Evolutionary conservation across 1,284 basidiomycete species (phyloP).

Genomic region (Phellinidium pouzarii): DNA sequence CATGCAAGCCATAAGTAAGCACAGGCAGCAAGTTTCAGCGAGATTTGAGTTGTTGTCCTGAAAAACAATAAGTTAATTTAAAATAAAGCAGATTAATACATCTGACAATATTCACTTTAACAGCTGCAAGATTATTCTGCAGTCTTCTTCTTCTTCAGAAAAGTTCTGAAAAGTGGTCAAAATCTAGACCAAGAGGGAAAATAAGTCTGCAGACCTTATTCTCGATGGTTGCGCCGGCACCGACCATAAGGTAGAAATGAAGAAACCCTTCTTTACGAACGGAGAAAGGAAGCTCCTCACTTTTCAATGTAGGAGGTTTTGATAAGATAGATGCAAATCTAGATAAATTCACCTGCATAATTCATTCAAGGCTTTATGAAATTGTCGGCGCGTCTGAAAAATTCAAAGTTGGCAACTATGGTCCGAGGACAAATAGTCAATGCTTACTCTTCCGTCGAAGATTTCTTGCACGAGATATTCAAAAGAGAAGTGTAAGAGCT

Average conservation of each 20-base stretch:
- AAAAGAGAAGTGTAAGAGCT: constrained; percentile 9
- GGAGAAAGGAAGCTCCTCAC: constrained; percentile 6
- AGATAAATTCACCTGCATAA: constrained; percentile 5
- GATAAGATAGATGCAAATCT: not conserved
- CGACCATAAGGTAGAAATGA: constrained; percentile 14
- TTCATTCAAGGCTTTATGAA: constrained; percentile 5
- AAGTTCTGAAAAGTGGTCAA: constrained; percentile 1
- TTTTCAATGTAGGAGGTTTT: not conserved
- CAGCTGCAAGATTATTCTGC: constrained; percentile 5
- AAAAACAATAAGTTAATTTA: not conserved
- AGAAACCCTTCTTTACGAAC: constrained; percentile 6
- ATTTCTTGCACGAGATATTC: constrained; percentile 11
- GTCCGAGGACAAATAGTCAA: not conserved
- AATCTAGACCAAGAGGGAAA: not conserved
- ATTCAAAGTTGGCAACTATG: not conserved
- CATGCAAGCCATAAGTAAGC: constrained; percentile 9
- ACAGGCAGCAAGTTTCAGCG: constrained; percentile 10
- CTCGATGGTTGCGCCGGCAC: constrained; percentile 8
- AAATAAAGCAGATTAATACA: not conserved
- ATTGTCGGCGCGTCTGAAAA: constrained; percentile 3
- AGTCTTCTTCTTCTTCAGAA: constrained; percentile 11
- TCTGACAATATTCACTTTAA: not conserved
- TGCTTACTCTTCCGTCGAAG: constrained; percentile 5
- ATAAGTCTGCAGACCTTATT: constrained; percentile 1
- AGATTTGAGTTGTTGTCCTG: constrained; percentile 7